phyloP scores from a whole-genome alignment of 1,284 basidiomycete genomes.

The Microbotryomycetes sp. region DNA sequence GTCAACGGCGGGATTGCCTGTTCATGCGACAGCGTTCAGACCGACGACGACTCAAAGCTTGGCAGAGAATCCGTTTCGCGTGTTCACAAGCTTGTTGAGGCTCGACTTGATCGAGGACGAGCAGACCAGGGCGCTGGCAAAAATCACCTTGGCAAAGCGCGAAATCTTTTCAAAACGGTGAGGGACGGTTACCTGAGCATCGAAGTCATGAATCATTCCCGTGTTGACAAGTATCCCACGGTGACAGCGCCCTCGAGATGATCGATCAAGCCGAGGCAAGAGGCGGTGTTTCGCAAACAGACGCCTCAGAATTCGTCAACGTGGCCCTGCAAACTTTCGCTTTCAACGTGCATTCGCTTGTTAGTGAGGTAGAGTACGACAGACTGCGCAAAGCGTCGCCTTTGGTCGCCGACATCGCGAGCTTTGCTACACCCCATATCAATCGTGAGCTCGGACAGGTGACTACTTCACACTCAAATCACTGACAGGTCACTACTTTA shows the following conservation, averaged over 20 bases:
- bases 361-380: slow-evolving; percentile 40
- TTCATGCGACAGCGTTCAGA: slow-evolving; percentile 47
- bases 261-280: slow-evolving; percentile 40
- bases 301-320: slow-evolving; percentile 40
- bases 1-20: slow-evolving; percentile 43
- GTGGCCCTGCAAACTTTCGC: slow-evolving; percentile 44
- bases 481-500: background rate
- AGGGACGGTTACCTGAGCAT: background rate
- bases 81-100: slow-evolving; percentile 45
- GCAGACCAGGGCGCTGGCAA: slow-evolving; percentile 36
- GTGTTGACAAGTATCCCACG: slow-evolving; percentile 29
- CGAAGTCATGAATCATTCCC: background rate
- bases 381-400: slow-evolving; percentile 41
- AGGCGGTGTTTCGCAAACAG: slow-evolving; percentile 35
- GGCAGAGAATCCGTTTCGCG: slow-evolving; percentile 44
- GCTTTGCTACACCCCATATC: slow-evolving; percentile 45
- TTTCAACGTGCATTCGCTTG: slow-evolving; percentile 44
- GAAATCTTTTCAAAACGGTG: slow-evolving; percentile 41
- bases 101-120: slow-evolving; percentile 41
- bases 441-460: slow-evolving; percentile 38
- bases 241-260: slow-evolving; percentile 26
- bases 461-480: background rate
- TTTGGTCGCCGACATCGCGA: slow-evolving; percentile 45
- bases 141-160: slow-evolving; percentile 38
- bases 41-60: slow-evolving; percentile 39